Evolutionary conservation across 768 basidiomycete genomes (phyloP).

Genomic region (Heimioporus sp.): DNA sequence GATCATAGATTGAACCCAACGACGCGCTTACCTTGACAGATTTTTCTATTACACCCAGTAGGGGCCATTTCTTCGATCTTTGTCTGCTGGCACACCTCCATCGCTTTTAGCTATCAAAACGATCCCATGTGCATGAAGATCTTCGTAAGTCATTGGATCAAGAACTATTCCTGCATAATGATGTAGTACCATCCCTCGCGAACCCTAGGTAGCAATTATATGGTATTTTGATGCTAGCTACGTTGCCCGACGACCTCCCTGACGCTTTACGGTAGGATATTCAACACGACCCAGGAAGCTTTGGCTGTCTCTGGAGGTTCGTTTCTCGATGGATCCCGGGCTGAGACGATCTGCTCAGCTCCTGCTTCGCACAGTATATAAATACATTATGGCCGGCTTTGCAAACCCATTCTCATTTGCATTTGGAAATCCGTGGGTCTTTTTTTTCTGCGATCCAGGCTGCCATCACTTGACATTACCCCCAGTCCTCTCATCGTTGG

Average conservation of each 20-base stretch:
- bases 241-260: neutral
- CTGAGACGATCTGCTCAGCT: neutral
- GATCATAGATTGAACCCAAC: no score
- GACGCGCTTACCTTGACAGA: neutral
- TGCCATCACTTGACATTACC: neutral
- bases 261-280: neutral
- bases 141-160: neutral
- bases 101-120: neutral
- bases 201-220: neutral
- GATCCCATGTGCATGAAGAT: constrained; percentile 2
- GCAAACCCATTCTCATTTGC: neutral
- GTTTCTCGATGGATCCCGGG: neutral
- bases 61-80: neutral
- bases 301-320: constrained; percentile 3
- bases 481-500: constrained; percentile 6
- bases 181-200: neutral
- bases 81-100: neutral
- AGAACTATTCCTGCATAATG: neutral
- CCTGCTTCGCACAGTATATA: neutral
- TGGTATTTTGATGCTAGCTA: neutral
- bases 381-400: neutral
- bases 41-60: constrained; percentile 10
- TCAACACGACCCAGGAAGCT: constrained; percentile 6
- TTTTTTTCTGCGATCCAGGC: no score
- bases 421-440: neutral